Conservation (phyloP, 371 early-diverging fungal genomes). For the Coemansia sp. region DNA sequence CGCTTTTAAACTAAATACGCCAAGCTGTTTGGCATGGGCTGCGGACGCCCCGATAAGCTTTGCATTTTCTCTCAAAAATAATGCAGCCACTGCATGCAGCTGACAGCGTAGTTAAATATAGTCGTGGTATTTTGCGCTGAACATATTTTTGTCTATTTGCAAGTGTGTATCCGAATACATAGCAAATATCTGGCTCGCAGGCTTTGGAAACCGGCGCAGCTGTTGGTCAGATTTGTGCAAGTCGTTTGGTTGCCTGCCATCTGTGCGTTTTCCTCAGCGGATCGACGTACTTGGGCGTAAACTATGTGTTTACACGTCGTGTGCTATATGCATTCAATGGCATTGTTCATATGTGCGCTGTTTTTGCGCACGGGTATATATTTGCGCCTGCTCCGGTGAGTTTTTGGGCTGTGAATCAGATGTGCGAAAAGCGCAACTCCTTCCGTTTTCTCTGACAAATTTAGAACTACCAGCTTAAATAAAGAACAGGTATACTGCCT, state of each 20-base stretch:
- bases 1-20: not conserved
- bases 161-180: not conserved
- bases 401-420: not conserved
- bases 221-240: not conserved
- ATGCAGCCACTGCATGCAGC: not conserved
- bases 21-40: not conserved
- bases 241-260: not conserved
- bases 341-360: not conserved
- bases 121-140: not conserved
- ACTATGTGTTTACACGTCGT: not conserved
- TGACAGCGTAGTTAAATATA: not conserved
- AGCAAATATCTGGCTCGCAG: not conserved
- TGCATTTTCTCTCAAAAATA: not conserved
- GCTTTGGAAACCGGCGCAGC: not conserved
- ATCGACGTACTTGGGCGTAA: not conserved
- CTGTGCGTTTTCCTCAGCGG: not conserved
- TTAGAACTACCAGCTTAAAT: not conserved
- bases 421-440: not conserved
- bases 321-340: not conserved
- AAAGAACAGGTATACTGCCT: not conserved
- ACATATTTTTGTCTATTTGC: not conserved
- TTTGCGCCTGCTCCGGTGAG: not conserved
- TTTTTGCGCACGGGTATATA: not conserved
- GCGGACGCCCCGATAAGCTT: not conserved
- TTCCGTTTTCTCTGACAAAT: not conserved